Evolutionary conservation across 768 basidiomycete genomes (phyloP).

Genomic region (Russula griseocarnosa): DNA sequence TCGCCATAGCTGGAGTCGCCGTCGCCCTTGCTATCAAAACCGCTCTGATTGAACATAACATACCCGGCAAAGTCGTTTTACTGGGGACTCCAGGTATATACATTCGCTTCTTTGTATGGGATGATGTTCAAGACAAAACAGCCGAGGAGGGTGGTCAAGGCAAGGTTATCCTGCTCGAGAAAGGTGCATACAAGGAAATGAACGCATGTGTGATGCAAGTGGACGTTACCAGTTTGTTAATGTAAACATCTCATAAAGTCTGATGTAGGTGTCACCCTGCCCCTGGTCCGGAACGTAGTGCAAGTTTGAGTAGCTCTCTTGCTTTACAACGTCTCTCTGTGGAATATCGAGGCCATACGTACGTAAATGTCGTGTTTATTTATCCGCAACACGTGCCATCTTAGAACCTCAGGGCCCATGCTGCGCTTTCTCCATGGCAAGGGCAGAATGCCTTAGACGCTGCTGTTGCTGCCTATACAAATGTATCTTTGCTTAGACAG

Average conservation of each 20-base stretch:
- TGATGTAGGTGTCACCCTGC: constrained; percentile 71
- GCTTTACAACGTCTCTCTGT: constrained; percentile 57
- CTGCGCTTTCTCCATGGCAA: constrained; percentile 79
- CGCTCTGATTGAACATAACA: constrained; percentile 55
- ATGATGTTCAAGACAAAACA: constrained; percentile 30
- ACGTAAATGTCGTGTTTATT: constrained; percentile 21
- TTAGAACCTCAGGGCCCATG: constrained; percentile 55
- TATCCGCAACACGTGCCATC: not conserved
- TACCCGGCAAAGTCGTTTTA: constrained; percentile 64
- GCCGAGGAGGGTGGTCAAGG: constrained; percentile 79
- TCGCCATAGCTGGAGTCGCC: constrained; percentile 71
- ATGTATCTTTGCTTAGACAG: constrained; percentile 75
- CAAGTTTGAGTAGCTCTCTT: constrained; percentile 60
- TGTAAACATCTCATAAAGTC: not conserved
- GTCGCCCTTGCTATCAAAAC: constrained; percentile 65
- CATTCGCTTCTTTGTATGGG: not conserved
- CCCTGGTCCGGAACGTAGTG: constrained; percentile 65
- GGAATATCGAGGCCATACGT: constrained; percentile 76
- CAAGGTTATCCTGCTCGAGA: constrained; percentile 64
- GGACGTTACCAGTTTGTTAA: not conserved
- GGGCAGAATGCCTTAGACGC: constrained; percentile 82
- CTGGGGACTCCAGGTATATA: constrained; percentile 71
- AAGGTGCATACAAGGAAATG: constrained; percentile 73
- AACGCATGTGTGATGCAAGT: constrained; percentile 70
- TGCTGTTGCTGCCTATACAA: constrained; percentile 79